A percentile compares a stretch with the other conserved stretches of the same genome.
These are phyloP conservation scores for Peniophora sp. DNA, from an alignment of 1,284 basidiomycete genomes.

Conservation along the genomic window DNA sequence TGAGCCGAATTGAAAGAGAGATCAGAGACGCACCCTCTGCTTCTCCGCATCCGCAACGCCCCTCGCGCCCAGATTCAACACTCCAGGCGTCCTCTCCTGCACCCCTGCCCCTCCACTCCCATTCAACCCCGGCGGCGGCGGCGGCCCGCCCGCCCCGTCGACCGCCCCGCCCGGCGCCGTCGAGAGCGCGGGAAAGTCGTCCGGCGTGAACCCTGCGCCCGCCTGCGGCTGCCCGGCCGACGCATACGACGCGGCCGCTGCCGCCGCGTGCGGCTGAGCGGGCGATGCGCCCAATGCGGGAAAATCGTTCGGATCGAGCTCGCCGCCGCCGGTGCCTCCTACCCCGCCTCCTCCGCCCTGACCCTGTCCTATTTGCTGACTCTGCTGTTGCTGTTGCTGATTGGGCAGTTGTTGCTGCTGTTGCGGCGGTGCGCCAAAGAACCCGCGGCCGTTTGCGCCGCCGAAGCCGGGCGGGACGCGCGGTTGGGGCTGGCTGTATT, in stretches of 20 bases:
- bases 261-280: constrained; percentile 1
- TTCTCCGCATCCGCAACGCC: constrained; percentile 59
- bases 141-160: constrained; percentile 21
- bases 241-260: constrained; percentile 23
- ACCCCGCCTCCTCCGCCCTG: constrained; percentile 39
- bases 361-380: constrained; percentile 31
- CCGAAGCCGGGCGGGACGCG: constrained; percentile 57
- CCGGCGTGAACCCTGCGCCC: constrained; percentile 77
- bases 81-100: constrained; percentile 51
- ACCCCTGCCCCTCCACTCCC: constrained; percentile 46
- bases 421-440: constrained; percentile 38
- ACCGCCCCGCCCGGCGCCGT: constrained; percentile 24
- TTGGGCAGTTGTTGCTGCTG: constrained; percentile 32
- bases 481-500: constrained; percentile 40
- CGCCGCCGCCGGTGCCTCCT: constrained; percentile 63
- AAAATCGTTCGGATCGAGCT: constrained; percentile 81
- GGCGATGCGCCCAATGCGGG: constrained; percentile 67
- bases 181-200: constrained; percentile 75
- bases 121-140: constrained; percentile 67
- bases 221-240: constrained; percentile 27
- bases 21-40: constrained; percentile 49
- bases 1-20: no score
- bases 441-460: constrained; percentile 49
- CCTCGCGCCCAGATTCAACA: constrained; percentile 56
- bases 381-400: constrained; percentile 21